Evolutionary conservation across 139 green algal species (phyloP), one percentile per base, ranked within the genome.

Genomic region (Chlorella sp.): DNA sequence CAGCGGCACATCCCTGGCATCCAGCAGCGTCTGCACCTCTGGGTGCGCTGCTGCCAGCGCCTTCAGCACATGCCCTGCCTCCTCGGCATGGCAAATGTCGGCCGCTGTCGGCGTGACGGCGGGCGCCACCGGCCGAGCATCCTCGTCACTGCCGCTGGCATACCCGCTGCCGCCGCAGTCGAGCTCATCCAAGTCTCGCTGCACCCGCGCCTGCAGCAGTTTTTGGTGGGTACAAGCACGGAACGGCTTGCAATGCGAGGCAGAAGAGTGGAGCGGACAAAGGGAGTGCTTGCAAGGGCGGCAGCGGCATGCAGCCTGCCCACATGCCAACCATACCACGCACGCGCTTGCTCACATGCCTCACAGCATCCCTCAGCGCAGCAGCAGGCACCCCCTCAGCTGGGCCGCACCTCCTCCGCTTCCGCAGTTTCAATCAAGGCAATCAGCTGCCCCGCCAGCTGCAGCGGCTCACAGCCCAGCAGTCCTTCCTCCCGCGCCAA

Each of bases 1-100:
- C 2, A 30, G 30, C 3, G 63, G 63, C 28, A 69, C 63, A n/a
- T 69, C 44, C 18, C 79, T 6, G 20, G 75, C 79, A 20, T 75
- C 41, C n/a, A 84, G 1, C 63, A 76, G 44, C 5, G 25, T 38
- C 0, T 38, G 21, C 21, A 87, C 64, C 1, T 62, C 83, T 11
- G 83, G 34, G 13, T 83, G 25, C 0, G 6, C 26, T 26, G 56
- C 72, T 3, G 75, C 75, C 72, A 87, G 69, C 44, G 56, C 68
- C 25, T 28, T 41, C 5, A 87, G 73, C 55, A 87, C 69, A 25
- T 69, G 26, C 23, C 55, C 17, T 2, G 83, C 83, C 73, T 87
- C 83, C 7, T 87, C 72, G 0, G 55, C 71, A 25, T 84, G 73
- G 56, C 83, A 87, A 21, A 87, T 60, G 30, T 87, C 83, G 6